Base-by-base conservation (phyloP, 78 protist genomes). In the Dictyostelium discoideum region DNA sequence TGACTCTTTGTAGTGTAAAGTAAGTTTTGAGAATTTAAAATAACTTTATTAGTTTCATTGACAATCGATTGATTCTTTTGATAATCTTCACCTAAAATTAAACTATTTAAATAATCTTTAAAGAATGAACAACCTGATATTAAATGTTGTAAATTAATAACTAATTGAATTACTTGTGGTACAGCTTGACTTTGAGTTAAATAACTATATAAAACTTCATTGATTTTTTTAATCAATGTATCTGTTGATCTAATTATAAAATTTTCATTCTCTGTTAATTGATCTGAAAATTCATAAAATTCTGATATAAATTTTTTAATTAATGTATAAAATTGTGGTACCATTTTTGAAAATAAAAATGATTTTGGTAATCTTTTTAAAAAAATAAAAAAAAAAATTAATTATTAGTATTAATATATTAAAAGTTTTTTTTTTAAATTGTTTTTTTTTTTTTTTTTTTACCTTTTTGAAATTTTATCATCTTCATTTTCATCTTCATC, bases 291-390 rank as follows among this genome's bases (percentile, higher is more conserved):
- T 46, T 93, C 93, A 72, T 93, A 93, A 44, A 93, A 93, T 48
- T 93, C 96, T 32, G 93, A 81, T 39, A 93, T 93, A 29, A 93
- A 87, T 50, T 86, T 85, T 26, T 93, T 93, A 0, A 93, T 50
- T 18, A 93, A 46, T 16, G 89, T 42, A 57, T 87, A 93, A 60
- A 87, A 93, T 48, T 93, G 96, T 11, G 96, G 96, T 22, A 93
- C 96, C 96, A 93, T 60, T 74, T 84, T 93, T 29, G 96, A 93
- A 57, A 93, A 93, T 80, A 81, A 22, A 67, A 86, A 93, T 48
- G 96, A 63, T 63, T 93, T 86, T 8, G 96, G 96, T 14, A 93
- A 78, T 44, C n/a, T 42, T 44, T 44, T 44, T 2, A 44, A 44
- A 44, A 44, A 44, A 44, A 46, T 7, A 46, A 13, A 40, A 77